Conservation (phyloP, 1,284 basidiomycete genomes). For the Leccinum glutinopallens region DNA sequence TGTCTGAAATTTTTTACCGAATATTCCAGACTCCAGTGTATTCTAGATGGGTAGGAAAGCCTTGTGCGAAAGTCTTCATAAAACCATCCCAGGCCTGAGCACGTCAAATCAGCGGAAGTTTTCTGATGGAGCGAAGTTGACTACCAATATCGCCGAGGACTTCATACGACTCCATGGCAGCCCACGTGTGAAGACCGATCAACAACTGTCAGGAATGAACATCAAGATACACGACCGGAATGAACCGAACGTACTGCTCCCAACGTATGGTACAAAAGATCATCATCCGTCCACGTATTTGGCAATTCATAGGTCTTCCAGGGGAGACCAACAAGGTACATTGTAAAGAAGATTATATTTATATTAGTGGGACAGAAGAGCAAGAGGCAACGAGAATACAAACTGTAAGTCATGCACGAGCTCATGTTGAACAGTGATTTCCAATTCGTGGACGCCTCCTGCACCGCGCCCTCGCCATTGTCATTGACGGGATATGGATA, state of each 20-base stretch:
- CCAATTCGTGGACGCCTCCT: slow-evolving; percentile 95
- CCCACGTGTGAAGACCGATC: slow-evolving; percentile 90
- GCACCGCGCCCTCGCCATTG: slow-evolving; percentile 69
- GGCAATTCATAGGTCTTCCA: slow-evolving; percentile 89
- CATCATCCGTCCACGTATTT: slow-evolving; percentile 82
- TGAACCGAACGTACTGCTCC: slow-evolving; percentile 61
- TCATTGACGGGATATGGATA: slow-evolving; percentile 56
- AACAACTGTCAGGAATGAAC: slow-evolving; percentile 77
- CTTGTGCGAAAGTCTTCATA: slow-evolving; percentile 98
- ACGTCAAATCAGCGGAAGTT: slow-evolving; percentile 13
- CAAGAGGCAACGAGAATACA: slow-evolving; percentile 28
- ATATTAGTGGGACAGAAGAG: slow-evolving; percentile 41
- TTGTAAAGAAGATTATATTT: slow-evolving; percentile 49
- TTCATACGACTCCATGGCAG: slow-evolving; percentile 86
- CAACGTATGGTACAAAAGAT: slow-evolving; percentile 85
- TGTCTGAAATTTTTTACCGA: slow-evolving; percentile 51
- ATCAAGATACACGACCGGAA: no score
- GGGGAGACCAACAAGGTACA: slow-evolving; percentile 67
- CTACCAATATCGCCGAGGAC: slow-evolving; percentile 90
- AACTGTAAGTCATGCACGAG: slow-evolving; percentile 93
- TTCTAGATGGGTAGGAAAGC: slow-evolving; percentile 88
- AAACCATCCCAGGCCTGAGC: slow-evolving; percentile 75
- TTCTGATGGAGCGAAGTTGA: slow-evolving; percentile 17
- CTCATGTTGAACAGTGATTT: slow-evolving; percentile 77
- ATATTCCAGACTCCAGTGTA: slow-evolving; percentile 99